Base-by-base conservation (phyloP, 2,329 filamentous ascomycete species). In the Sarocladiaceae sp. region DNA sequence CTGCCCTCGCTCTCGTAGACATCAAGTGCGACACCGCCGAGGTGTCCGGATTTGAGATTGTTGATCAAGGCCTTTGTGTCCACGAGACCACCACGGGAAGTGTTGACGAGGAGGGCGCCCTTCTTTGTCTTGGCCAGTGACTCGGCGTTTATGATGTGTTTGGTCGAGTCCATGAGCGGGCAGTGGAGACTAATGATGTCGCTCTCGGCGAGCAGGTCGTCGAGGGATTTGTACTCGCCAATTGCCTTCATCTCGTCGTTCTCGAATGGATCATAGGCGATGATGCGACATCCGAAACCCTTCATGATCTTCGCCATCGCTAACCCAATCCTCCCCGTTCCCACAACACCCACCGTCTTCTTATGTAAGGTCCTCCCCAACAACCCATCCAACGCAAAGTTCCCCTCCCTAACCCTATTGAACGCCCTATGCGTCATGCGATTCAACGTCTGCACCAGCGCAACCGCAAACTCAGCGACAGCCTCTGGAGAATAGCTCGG, bases 381-480 rank as follows among this genome's bases (percentile, higher is more conserved):
- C n/a, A 84, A 66, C 2, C 84, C 84, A 55, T 84, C 77, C 28
- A 88, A 77, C 40, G 75, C 77, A 62, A 87, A 88, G 64, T 88
- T 87, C 48, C 80, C 83, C 64, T 87, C 83, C 39, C 83, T 79
- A 18, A 86, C 83, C 23, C 84, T 80, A 63, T 83, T 85, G 66
- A 84, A 87, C 3, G 84, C 82, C 20, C 82, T 79, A 64, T 87
- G 84, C 13, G 81, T 86, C 62, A 83, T 80, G 39, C 84, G 80
- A 64, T 87, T 85, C 39, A 87, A 72, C 1, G 83, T 85, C 69
- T 86, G 82, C 51, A 87, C 72, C 54, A 87, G 71, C 2, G 83
- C 81, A n/a, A 87, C 76, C 36, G 82, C 78, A 60, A 86, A 87
- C 71, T 88, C 84, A 57, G 84, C 84, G 2, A 88, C 84, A 2